phyloP scores from a whole-genome alignment of 805 yeast genomes.

The Myxozyma melibiosi region DNA sequence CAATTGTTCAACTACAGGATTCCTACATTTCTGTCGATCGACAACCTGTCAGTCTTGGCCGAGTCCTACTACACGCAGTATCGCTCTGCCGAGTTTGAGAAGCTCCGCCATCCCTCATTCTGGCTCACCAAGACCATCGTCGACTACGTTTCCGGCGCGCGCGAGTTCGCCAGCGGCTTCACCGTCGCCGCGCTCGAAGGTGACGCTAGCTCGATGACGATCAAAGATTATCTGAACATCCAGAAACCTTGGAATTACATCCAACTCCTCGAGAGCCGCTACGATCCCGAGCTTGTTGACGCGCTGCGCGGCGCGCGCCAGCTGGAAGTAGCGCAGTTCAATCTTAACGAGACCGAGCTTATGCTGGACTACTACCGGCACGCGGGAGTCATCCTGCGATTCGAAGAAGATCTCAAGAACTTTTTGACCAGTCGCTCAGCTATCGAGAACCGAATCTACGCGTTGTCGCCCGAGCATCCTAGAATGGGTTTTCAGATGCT shows the following conservation, averaged over 20 bases:
- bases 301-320: neutral
- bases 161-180: slow-evolving; percentile 16
- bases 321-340: slow-evolving; percentile 13
- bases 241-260: slow-evolving; percentile 13
- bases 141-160: slow-evolving; percentile 15
- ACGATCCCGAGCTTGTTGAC: slow-evolving; percentile 10
- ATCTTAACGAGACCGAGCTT: slow-evolving; percentile 17
- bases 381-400: slow-evolving; percentile 15
- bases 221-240: slow-evolving; percentile 10
- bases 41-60: slow-evolving; percentile 20
- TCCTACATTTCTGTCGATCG: slow-evolving; percentile 26
- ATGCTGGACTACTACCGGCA: slow-evolving; percentile 22
- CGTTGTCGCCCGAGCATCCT: slow-evolving; percentile 6
- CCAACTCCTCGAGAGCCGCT: neutral
- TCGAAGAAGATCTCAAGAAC: neutral
- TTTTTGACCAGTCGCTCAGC: slow-evolving; percentile 10
- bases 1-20: neutral
- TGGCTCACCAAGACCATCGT: slow-evolving; percentile 12
- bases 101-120: slow-evolving; percentile 12
- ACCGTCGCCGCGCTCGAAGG: slow-evolving; percentile 20
- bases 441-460: slow-evolving; percentile 16
- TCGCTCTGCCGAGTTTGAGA: slow-evolving; percentile 8
- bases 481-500: slow-evolving; percentile 1
- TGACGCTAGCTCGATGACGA: slow-evolving; percentile 7
- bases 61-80: slow-evolving; percentile 15